A percentile compares a stretch with the other conserved stretches of the same genome.
phyloP scores from a whole-genome alignment of 2,329 filamentous ascomycete species.

The Amesomyces nigricolor region DNA sequence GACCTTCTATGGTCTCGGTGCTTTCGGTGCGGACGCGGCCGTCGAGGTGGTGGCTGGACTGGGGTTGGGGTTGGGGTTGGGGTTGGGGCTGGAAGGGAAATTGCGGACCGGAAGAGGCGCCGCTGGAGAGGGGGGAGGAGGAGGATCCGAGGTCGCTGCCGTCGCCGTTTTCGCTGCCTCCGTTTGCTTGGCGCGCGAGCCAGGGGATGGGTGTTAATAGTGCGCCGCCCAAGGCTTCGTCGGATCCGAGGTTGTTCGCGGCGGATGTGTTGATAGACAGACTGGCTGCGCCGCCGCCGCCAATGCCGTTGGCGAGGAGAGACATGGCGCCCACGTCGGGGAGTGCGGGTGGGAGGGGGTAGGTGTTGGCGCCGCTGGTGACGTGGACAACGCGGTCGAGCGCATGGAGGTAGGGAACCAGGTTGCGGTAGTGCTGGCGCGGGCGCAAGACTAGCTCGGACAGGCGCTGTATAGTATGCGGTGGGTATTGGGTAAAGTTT shows the following conservation, averaged over 20 bases:
- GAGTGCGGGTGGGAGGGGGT: slow-evolving; percentile 70
- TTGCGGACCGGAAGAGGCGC: slow-evolving; percentile 2
- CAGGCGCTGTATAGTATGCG: slow-evolving; percentile 88
- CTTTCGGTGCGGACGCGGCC: slow-evolving; percentile 64
- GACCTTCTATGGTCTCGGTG: slow-evolving; percentile 75
- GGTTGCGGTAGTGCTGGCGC: slow-evolving; percentile 69
- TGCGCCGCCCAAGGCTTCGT: slow-evolving; percentile 85
- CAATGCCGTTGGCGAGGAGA: slow-evolving; percentile 55
- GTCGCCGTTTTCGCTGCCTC: slow-evolving; percentile 22
- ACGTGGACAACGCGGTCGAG: slow-evolving; percentile 88
- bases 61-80: slow-evolving; percentile 20
- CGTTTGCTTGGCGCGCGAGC: slow-evolving; percentile 48
- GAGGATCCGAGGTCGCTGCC: slow-evolving; percentile 19
- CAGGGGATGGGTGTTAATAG: slow-evolving; percentile 91
- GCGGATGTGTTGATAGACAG: slow-evolving; percentile 32
- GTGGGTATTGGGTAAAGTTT: slow-evolving; percentile 69
- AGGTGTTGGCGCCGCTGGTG: slow-evolving; percentile 72
- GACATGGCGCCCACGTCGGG: slow-evolving; percentile 52
- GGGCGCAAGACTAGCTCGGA: slow-evolving; percentile 79
- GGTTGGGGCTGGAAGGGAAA: slow-evolving; percentile 14
- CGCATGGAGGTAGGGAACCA: slow-evolving; percentile 82
- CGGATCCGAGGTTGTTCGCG: slow-evolving; percentile 59
- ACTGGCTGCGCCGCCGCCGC: slow-evolving; percentile 33
- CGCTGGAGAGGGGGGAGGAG: slow-evolving; percentile 21
- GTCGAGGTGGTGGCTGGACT: slow-evolving; percentile 45